phyloP scores from a whole-genome alignment of 257 asterid species.

The Striga asiatica region DNA sequence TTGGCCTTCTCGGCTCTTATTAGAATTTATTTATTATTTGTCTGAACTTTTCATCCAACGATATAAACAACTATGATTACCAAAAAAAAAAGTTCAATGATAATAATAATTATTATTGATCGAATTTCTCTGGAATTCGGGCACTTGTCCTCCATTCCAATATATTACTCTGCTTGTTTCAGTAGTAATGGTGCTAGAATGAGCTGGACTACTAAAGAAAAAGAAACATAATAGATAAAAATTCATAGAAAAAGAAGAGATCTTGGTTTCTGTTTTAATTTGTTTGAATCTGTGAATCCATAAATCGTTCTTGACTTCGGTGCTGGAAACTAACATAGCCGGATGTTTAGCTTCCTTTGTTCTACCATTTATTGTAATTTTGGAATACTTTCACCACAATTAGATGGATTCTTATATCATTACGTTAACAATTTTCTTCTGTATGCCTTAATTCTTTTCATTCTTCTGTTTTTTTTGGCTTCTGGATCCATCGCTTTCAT shows the following conservation, averaged over 20 bases:
- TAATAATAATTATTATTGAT: too few species aligned
- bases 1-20: neutral
- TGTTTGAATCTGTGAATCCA: neutral
- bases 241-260: neutral
- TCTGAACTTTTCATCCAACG: too few species aligned
- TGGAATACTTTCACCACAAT: neutral
- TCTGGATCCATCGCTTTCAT: conserved; percentile 8
- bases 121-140: neutral
- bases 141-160: neutral
- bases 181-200: conserved; percentile 1
- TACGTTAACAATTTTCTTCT: neutral
- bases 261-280: neutral
- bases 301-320: neutral
- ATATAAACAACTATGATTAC: neutral
- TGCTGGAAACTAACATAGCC: too few species aligned
- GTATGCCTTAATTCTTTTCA: neutral
- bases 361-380: too few species aligned
- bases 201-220: neutral
- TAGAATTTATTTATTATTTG: too few species aligned
- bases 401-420: conserved; percentile 6
- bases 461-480: neutral
- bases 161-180: neutral
- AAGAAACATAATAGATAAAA: neutral
- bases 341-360: too few species aligned
- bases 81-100: too few species aligned